Percentiles rank a stretch among this genome's conserved stretches.
Conservation (phyloP, 805 yeast genomes). For the Clavispora vitiphila region DNA sequence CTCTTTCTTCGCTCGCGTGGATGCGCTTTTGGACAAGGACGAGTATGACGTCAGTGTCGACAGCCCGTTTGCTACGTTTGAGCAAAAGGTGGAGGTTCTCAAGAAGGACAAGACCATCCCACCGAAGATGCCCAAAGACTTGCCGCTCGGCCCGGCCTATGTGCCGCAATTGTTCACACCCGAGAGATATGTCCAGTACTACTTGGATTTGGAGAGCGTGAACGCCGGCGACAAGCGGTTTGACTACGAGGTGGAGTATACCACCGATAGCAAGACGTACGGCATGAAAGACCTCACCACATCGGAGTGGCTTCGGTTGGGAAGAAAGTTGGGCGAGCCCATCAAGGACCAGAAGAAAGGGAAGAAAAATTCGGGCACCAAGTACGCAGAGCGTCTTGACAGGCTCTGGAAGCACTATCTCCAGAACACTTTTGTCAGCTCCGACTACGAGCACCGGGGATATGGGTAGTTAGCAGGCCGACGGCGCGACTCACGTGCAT, state of each 20-base stretch:
- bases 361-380: background rate
- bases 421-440: constrained; percentile 55
- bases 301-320: constrained; percentile 56
- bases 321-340: constrained; percentile 48
- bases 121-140: constrained; percentile 47
- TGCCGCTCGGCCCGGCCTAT: constrained; percentile 73
- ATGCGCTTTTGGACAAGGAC: constrained; percentile 14
- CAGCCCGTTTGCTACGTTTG: constrained; percentile 3
- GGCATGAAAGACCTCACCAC: constrained; percentile 53
- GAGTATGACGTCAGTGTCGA: constrained; percentile 10
- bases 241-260: constrained; percentile 60
- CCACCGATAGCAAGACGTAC: constrained; percentile 59
- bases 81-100: constrained; percentile 16
- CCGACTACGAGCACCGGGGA: constrained; percentile 56
- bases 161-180: constrained; percentile 70
- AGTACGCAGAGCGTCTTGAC: constrained; percentile 20
- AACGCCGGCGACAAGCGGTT: constrained; percentile 45
- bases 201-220: constrained; percentile 52
- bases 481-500: constrained; percentile 2
- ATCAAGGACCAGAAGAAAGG: constrained; percentile 7
- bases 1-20: constrained; percentile 40
- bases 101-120: constrained; percentile 59
- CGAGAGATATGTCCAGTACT: constrained; percentile 66
- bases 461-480: too few species aligned
- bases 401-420: constrained; percentile 53